A percentile compares a stretch with the other conserved stretches of the same genome.
Evolutionary conservation across 345 rosid species (phyloP).

Genomic region (Populus tremula): DNA sequence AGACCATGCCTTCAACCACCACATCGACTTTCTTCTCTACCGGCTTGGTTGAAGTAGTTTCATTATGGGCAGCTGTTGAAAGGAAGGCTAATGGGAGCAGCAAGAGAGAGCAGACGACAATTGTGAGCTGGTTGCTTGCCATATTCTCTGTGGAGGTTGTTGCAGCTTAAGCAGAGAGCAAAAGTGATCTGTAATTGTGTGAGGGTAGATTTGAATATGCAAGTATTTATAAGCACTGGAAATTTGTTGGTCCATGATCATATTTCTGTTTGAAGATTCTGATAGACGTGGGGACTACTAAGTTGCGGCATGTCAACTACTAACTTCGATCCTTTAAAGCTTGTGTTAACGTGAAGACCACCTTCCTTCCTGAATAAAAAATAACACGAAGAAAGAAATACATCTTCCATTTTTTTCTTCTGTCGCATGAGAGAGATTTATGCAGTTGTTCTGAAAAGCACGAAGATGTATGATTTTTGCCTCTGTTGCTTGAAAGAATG

Average conservation of each 20-base stretch:
- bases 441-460: not conserved
- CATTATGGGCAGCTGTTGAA: conserved; percentile 20
- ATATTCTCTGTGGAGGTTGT: conserved; percentile 24
- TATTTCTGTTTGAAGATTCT: conserved; percentile 1
- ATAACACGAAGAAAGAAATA: not conserved
- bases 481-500: not conserved
- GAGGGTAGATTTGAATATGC: not conserved
- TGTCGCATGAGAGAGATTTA: not conserved
- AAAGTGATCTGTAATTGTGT: not conserved
- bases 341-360: conserved; percentile 32
- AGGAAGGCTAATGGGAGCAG: conserved; percentile 29
- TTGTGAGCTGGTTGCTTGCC: conserved; percentile 29
- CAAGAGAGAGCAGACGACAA: conserved; percentile 28
- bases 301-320: conserved; percentile 13
- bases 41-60: conserved; percentile 19
- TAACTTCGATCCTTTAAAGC: not conserved
- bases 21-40: conserved; percentile 41
- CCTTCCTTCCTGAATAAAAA: not conserved
- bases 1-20: conserved; percentile 78
- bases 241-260: too few relatives aligned
- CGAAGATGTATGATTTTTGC: not conserved
- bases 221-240: conserved; percentile 10
- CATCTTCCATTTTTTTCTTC: not conserved
- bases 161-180: not conserved
- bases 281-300: conserved; percentile 39